A percentile compares a stretch with the other conserved stretches of the same genome.
Conservation (phyloP, 1,284 basidiomycete species). For the Fistulinella staudtii region DNA sequence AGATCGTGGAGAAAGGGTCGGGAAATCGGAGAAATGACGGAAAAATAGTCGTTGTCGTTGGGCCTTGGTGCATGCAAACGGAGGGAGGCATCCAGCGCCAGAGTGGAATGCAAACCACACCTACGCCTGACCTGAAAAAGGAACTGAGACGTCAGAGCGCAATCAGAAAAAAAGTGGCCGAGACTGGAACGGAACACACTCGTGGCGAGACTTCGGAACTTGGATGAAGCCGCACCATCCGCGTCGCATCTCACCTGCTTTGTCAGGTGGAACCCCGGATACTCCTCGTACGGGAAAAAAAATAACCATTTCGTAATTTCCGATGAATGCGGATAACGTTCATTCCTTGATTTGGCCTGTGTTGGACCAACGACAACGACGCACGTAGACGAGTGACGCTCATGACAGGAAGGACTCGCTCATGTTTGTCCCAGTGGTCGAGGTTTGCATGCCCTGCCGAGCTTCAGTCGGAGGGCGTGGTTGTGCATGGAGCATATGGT, state of each 20-base stretch:
- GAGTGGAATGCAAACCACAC: not conserved
- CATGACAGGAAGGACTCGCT: too few species aligned
- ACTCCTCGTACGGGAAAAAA: slow-evolving; percentile 1
- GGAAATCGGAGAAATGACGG: slow-evolving; percentile 1
- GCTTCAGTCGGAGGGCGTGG: too few species aligned
- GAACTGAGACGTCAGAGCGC: slow-evolving; percentile 1
- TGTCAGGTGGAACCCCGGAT: slow-evolving; percentile 4
- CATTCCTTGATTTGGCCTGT: too few species aligned
- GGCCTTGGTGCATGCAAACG: not conserved
- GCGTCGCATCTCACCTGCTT: not conserved
- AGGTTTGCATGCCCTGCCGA: too few species aligned
- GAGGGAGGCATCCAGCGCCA: not conserved
- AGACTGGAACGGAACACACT: not conserved
- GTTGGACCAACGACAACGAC: too few species aligned
- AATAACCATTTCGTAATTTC: not conserved
- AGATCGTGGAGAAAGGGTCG: not conserved
- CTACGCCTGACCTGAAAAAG: not conserved
- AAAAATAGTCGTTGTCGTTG: not conserved
- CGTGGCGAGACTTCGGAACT: not conserved
- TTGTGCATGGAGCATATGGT: too few species aligned
- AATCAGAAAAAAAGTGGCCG: not conserved
- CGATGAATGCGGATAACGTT: not conserved
- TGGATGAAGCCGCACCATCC: not conserved
- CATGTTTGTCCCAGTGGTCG: too few species aligned
- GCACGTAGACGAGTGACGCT: too few species aligned